Base-by-base conservation (phyloP, 1,284 basidiomycete genomes). In the Irpex sp. region DNA sequence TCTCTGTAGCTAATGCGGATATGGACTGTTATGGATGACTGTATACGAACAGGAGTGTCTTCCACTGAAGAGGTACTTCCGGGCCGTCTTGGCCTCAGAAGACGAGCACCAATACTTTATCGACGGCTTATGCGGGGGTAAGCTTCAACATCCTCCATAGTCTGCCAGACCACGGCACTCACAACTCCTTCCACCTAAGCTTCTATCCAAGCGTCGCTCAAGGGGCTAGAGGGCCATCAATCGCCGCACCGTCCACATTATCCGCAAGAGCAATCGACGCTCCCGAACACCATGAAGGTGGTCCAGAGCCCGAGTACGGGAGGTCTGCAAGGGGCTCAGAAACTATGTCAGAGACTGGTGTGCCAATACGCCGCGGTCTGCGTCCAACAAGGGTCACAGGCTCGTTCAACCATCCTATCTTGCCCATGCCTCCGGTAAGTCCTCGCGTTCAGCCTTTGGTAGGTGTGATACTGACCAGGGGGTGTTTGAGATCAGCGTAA, bases 1-100 rank as follows among this genome's bases (percentile, higher is more conserved):
- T 18, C 45, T 22, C 22, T 65, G 60, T 74, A 94, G 92, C 82
- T 96, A 63, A 87, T 90, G 85, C 87, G 87, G 69, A 97, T 99
- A 68, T 99, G 97, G 97, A 80, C 85, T 66, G 95, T 97, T 2
- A 99, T 99, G 97, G 97, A 99, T 80, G 90, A 93, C 70, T 98
- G 96, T 79, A 99, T 99, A 74, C 93, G 93, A 22, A 89, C 90
- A 2, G 97, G 97, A 27, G 96, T 98, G 18, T 93, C 95, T 9
- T 89, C 94, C 0, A 85, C 87, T 0, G 96, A 98, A 74, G 87
- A 87, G 60, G 89, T 89, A 18, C 88, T 99, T 4, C 98, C 98
- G 0, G 97, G 98, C 24, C 89, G 96, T 10, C 83, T 99, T n/a
- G 83, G 88, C 5, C 85, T 98, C 22, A 88, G 92, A 54, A 88